Percentiles rank a stretch among this genome's conserved stretches.
phyloP scores from a whole-genome alignment of 2,329 filamentous ascomycete genomes.

The Colletotrichum somersetense region DNA sequence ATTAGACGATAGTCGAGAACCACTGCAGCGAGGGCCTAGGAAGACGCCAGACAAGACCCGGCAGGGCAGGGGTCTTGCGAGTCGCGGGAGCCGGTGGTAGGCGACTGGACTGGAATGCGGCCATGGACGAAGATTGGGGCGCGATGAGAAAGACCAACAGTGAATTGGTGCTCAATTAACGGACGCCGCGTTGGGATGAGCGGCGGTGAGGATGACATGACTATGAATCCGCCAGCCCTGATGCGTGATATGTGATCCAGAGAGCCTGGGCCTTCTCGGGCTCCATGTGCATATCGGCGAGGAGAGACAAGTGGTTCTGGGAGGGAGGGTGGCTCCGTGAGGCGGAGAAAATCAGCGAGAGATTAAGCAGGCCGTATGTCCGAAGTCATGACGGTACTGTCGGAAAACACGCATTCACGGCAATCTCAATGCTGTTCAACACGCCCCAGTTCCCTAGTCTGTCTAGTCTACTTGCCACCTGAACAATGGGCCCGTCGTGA shows the following conservation, averaged over 20 bases:
- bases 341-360: neutral
- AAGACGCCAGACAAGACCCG: conserved; percentile 7
- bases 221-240: conserved; percentile 12
- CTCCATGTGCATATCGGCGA: conserved; percentile 17
- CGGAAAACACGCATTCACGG: neutral
- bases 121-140: neutral
- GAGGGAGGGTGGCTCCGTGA: neutral
- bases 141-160: neutral
- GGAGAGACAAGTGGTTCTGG: no score
- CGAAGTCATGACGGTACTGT: no score
- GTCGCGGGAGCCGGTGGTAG: neutral
- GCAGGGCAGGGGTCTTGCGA: conserved; percentile 12
- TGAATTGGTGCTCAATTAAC: conserved; percentile 5
- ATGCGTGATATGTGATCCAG: neutral
- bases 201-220: neutral
- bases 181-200: conserved; percentile 21
- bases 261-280: neutral
- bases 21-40: neutral
- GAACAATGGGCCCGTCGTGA: conserved; percentile 12
- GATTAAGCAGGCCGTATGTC: neutral
- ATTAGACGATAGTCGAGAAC: neutral
- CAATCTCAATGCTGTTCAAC: neutral
- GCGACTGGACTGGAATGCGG: neutral
- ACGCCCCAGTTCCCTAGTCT: neutral
- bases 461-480: neutral